Percentiles rank a stretch among this genome's conserved stretches.
These are phyloP conservation scores for Leccinum solheimii DNA, from an alignment of 1,284 basidiomycete genomes.

Conservation along the genomic window DNA sequence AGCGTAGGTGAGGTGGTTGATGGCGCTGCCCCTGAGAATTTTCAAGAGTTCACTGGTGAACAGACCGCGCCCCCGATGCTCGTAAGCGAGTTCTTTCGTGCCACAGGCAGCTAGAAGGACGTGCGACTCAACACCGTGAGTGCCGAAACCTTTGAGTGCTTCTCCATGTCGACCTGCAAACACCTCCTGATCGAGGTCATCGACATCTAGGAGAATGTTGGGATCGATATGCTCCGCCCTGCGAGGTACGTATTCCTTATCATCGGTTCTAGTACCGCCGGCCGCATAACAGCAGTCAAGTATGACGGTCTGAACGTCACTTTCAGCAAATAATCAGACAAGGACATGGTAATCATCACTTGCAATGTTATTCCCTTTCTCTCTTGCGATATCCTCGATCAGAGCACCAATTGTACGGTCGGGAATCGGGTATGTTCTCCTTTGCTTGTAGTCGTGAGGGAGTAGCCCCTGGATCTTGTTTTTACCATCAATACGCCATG, in stretches of 20 bases:
- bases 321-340: background rate
- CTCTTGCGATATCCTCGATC: slow-evolving; percentile 48
- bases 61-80: slow-evolving; percentile 8
- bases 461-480: slow-evolving; percentile 55
- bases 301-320: slow-evolving; percentile 43
- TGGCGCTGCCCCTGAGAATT: background rate
- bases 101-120: slow-evolving; percentile 55
- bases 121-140: slow-evolving; percentile 41
- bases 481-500: slow-evolving; percentile 25
- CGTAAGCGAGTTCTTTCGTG: slow-evolving; percentile 38
- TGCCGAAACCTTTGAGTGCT: slow-evolving; percentile 43
- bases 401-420: slow-evolving; percentile 58
- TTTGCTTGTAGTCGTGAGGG: slow-evolving; percentile 54
- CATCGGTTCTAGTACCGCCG: slow-evolving; percentile 35
- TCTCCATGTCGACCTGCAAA: slow-evolving; percentile 41
- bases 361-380: slow-evolving; percentile 60
- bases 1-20: slow-evolving; percentile 16
- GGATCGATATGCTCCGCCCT: slow-evolving; percentile 43
- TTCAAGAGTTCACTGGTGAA: slow-evolving; percentile 21
- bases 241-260: slow-evolving; percentile 40
- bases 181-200: slow-evolving; percentile 46
- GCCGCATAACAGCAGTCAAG: slow-evolving; percentile 60
- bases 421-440: slow-evolving; percentile 41
- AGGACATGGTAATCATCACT: background rate
- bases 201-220: slow-evolving; percentile 40